phyloP scores from a whole-genome alignment of 129 eudicot species.

The Chrysanthemum seticuspe region DNA sequence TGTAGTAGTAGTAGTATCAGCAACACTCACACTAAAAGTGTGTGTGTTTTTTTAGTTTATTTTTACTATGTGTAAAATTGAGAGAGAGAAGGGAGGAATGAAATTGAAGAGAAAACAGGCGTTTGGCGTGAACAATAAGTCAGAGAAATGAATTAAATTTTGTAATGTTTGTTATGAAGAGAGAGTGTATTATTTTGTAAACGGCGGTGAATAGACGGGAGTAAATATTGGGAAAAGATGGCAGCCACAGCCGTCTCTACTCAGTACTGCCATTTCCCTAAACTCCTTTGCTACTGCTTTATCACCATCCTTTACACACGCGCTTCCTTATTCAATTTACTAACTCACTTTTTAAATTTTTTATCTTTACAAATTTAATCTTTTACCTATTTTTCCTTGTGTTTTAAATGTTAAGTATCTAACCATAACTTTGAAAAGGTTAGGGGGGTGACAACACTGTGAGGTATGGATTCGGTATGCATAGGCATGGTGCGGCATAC shows the following conservation, averaged over 20 bases:
- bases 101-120: slow-evolving; percentile 60
- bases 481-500: too few species aligned
- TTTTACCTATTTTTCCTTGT: too few species aligned
- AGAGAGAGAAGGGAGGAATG: slow-evolving; percentile 7
- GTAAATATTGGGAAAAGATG: slow-evolving; percentile 28
- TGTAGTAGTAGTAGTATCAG: too few species aligned
- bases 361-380: neutral
- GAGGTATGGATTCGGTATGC: too few species aligned
- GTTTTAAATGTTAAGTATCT: neutral
- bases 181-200: slow-evolving; percentile 38
- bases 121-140: slow-evolving; percentile 90
- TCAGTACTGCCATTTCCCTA: slow-evolving; percentile 55
- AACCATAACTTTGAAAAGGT: too few species aligned
- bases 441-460: too few species aligned
- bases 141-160: slow-evolving; percentile 20
- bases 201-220: slow-evolving; percentile 85
- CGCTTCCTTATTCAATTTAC: neutral
- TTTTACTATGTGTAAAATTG: too few species aligned
- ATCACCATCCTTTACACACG: slow-evolving; percentile 12
- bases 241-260: slow-evolving; percentile 65
- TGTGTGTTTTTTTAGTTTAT: too few species aligned
- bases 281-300: slow-evolving; percentile 12
- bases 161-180: slow-evolving; percentile 37
- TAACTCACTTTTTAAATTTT: neutral
- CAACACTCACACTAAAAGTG: too few species aligned